Conservation (phyloP, 1,284 basidiomycete genomes). For the Kwoniella shivajii region DNA sequence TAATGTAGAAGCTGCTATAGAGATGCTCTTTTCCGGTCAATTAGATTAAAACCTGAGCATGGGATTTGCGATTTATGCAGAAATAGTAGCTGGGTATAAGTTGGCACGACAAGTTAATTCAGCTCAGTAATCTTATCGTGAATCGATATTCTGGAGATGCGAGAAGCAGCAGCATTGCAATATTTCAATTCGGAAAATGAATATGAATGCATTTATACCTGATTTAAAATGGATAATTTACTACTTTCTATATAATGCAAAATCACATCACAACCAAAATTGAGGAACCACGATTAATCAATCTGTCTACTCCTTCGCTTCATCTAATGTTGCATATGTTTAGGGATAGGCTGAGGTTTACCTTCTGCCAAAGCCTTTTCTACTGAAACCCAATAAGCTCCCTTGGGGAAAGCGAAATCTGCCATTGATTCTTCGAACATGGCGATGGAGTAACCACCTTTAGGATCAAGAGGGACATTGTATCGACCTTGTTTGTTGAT, state of each 20-base stretch:
- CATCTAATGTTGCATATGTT: slow-evolving; percentile 18
- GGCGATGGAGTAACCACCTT: slow-evolving; percentile 56
- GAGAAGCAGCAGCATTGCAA: no score
- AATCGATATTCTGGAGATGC: no score
- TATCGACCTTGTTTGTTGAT: slow-evolving; percentile 85
- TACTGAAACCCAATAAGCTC: slow-evolving; percentile 55
- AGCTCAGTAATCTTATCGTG: no score
- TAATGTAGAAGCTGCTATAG: slow-evolving; percentile 85
- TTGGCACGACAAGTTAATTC: no score
- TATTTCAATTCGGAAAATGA: no score
- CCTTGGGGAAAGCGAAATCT: slow-evolving; percentile 54
- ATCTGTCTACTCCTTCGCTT: neutral
- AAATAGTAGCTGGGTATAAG: no score
- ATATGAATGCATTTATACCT: no score
- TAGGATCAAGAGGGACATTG: slow-evolving; percentile 60
- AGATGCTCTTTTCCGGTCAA: slow-evolving; percentile 76
- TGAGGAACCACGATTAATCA: neutral
- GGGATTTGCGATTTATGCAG: no score
- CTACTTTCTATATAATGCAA: no score
- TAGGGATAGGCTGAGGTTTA: slow-evolving; percentile 27
- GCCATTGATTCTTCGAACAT: slow-evolving; percentile 56
- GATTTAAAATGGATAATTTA: no score
- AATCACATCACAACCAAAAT: neutral
- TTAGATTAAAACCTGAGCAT: slow-evolving; percentile 32
- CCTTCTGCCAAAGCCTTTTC: slow-evolving; percentile 40